Percentiles rank a stretch among this genome's conserved stretches.
Evolutionary conservation across 345 rosid genomes (phyloP).

Genomic region (Hibiscus syriacus): DNA sequence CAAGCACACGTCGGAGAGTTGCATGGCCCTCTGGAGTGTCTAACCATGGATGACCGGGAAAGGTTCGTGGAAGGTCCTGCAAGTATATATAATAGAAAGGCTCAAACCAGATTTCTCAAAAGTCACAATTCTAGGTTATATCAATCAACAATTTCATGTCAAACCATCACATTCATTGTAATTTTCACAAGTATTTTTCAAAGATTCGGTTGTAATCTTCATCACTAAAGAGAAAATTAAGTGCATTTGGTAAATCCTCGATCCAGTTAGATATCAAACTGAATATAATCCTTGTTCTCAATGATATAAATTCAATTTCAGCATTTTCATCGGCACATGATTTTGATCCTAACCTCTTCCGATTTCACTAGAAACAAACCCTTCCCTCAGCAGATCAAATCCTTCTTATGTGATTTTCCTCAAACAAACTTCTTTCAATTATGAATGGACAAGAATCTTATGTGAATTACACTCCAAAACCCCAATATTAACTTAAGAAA

Average conservation of each 20-base stretch:
- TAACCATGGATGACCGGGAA: constrained; percentile 99
- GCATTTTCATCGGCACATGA: no score
- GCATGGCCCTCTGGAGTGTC: constrained; percentile 99
- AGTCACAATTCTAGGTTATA: neutral
- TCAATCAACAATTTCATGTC: neutral
- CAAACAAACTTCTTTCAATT: no score
- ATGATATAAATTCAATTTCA: no score
- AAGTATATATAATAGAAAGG: constrained; percentile 11
- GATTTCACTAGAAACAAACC: no score
- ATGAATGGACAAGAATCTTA: neutral
- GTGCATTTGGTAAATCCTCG: no score
- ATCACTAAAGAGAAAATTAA: no score
- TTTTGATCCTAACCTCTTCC: no score
- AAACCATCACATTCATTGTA: neutral
- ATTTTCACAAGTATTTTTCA: neutral
- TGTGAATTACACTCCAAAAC: neutral
- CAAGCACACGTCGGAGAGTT: constrained; percentile 85
- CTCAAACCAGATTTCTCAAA: constrained; percentile 1
- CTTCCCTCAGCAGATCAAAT: no score
- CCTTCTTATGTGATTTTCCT: no score
- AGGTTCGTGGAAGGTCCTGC: constrained; percentile 95
- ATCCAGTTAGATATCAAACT: no score
- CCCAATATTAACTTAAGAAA: neutral
- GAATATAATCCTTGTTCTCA: no score
- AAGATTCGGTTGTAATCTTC: no score